Conservation (phyloP, 345 rosid genomes). For the thale cress (Arabidopsis thaliana) region DNA sequence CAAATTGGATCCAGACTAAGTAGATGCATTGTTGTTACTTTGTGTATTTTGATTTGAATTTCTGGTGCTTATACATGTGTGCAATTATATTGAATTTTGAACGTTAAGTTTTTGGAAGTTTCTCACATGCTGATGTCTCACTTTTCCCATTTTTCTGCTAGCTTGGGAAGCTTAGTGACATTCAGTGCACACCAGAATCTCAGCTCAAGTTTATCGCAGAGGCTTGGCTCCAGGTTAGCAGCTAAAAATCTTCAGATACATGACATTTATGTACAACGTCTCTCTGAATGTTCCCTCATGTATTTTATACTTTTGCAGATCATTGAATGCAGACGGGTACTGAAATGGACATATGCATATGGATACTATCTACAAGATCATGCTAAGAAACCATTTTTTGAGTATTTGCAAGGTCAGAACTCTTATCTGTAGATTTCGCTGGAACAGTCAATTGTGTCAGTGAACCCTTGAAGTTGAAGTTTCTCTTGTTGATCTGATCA, state of each 20-base stretch:
- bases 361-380: constrained; percentile 79
- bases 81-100: constrained; percentile 1
- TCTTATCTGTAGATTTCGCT: constrained; percentile 9
- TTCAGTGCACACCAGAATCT: constrained; percentile 70
- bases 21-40: constrained; percentile 15
- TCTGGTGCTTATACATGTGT: constrained; percentile 26
- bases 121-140: constrained; percentile 23
- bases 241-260: constrained; percentile 31
- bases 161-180: constrained; percentile 72
- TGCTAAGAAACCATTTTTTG: constrained; percentile 70
- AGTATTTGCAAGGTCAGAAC: constrained; percentile 79
- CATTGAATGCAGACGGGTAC: constrained; percentile 87
- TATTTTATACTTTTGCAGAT: constrained; percentile 51
- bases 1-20: constrained; percentile 2
- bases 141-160: constrained; percentile 44
- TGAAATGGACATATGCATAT: constrained; percentile 95
- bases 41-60: constrained; percentile 11
- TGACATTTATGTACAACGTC: not conserved
- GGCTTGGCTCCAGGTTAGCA: constrained; percentile 79
- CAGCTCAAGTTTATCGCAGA: constrained; percentile 86
- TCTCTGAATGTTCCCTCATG: constrained; percentile 6
- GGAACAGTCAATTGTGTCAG: constrained; percentile 12
- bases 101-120: constrained; percentile 8
- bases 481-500: constrained; percentile 36
- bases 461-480: constrained; percentile 20